Base-by-base conservation (phyloP, 176 grass and related monocot genomes). In the Areca catechu region DNA sequence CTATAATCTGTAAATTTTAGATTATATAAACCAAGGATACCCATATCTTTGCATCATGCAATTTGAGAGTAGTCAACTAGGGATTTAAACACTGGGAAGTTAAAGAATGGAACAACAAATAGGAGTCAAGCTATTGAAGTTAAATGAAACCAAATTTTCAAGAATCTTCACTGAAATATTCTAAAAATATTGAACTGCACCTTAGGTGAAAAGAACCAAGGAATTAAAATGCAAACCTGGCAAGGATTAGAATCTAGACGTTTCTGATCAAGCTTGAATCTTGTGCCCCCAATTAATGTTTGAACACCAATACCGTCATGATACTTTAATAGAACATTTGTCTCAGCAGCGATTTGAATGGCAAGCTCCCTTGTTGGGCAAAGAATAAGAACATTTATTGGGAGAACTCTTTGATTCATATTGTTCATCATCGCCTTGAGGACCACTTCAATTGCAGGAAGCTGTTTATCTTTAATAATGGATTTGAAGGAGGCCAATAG, bases 381-480 rank as follows among this genome's bases (percentile, higher is more conserved):
- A 53, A 96, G 71, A 60, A 90, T n/a, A 61, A 90, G 83, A 66
- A 58, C 77, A 71, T 73, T 78, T 82, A 90, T 84, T 78, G 83
- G 92, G 71, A 86, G 83, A 48, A 90, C 75, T 60, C 77, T 80
- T 25, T 71, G 74, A 58, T 96, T 96, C 66, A 63, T 70, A 60
- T 63, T 73, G 25, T 20, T 83, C 61, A 74, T 72, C 61, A 68
- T 84, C 71, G 61, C 74, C 54, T 96, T 85, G 51, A 90, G 61
- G 74, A 87, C 86, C 90, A 86, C 80, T 90, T 96, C 92, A 72
- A 96, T 96, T 87, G 86, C 86, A 86, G 91, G 91, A 66, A 95
- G 76, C 91, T 90, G 90, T 89, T 76, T 83, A 80, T 79, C 81
- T 79, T 79, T 67, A 79, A 62, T 79, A 79, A 58, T 19, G 30